These are phyloP conservation scores for Diphasiastrum complanatum DNA, from an alignment of 83 land plant genomes.

Conservation along the genomic window DNA sequence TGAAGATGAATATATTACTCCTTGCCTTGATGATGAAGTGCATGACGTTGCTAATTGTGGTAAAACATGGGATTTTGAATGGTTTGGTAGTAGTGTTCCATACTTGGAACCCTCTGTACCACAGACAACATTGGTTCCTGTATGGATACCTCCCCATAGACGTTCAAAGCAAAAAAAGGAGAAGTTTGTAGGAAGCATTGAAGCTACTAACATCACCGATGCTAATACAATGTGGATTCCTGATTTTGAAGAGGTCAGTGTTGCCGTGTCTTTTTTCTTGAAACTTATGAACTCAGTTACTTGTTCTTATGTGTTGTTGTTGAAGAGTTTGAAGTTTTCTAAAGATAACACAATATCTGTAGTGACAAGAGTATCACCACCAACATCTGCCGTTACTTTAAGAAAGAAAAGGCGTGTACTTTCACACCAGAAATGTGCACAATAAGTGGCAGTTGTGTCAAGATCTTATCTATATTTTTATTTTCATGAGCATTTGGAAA, in stretches of 20 bases:
- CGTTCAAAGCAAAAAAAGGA: constrained; percentile 33
- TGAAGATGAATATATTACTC: constrained; percentile 62
- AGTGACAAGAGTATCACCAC: too few species aligned
- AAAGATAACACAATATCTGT: too few species aligned
- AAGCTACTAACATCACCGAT: constrained; percentile 1
- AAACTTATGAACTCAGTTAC: neutral
- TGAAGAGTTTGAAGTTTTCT: neutral
- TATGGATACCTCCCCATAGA: constrained; percentile 84
- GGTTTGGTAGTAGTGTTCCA: constrained; percentile 63
- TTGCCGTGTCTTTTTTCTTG: too few species aligned
- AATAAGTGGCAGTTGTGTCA: too few species aligned
- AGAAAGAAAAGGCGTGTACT: too few species aligned
- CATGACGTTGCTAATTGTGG: constrained; percentile 63
- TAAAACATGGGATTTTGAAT: constrained; percentile 89
- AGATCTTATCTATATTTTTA: too few species aligned
- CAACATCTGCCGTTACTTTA: too few species aligned
- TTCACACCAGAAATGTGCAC: too few species aligned
- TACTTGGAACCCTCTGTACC: constrained; percentile 59
- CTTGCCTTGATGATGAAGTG: constrained; percentile 56
- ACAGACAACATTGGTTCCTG: constrained; percentile 54
- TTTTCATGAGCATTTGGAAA: too few species aligned
- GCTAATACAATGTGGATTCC: constrained; percentile 31
- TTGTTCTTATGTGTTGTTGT: too few species aligned
- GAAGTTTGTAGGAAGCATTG: neutral
- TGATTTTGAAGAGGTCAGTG: constrained; percentile 34